phyloP scores from a whole-genome alignment of 768 basidiomycete species.

The Amanita rubescens region DNA sequence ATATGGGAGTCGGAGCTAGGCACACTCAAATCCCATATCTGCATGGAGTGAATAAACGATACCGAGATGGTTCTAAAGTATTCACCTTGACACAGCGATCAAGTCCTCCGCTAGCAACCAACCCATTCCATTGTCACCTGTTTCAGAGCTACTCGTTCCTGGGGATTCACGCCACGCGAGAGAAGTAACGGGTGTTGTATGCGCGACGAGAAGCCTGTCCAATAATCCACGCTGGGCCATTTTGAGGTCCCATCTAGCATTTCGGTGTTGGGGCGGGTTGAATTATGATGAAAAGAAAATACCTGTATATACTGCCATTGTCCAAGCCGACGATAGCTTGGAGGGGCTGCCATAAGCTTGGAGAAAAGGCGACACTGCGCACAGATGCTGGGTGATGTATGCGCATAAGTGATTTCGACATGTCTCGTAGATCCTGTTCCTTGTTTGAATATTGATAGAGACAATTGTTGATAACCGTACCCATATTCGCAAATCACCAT shows the following conservation, averaged over 20 bases:
- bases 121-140: conserved; percentile 35
- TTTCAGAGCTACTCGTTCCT: conserved; percentile 13
- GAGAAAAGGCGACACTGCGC: conserved; percentile 64
- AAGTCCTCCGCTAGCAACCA: conserved; percentile 80
- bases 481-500: conserved; percentile 78
- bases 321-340: conserved; percentile 65
- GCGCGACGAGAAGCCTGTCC: conserved; percentile 68
- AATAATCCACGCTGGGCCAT: conserved; percentile 70
- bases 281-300: conserved; percentile 9
- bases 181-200: conserved; percentile 62
- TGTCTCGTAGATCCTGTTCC: conserved; percentile 62
- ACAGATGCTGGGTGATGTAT: conserved; percentile 66
- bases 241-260: conserved; percentile 64
- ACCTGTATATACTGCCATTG: conserved; percentile 65
- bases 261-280: conserved; percentile 1
- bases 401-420: conserved; percentile 60
- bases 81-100: conserved; percentile 72
- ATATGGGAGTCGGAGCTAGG: conserved; percentile 40
- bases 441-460: conserved; percentile 1
- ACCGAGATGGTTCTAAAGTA: conserved; percentile 2
- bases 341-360: conserved; percentile 53
- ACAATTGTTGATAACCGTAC: conserved; percentile 30
- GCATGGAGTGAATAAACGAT: background rate
- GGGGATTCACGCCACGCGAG: conserved; percentile 56
- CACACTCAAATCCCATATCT: conserved; percentile 69